Percentiles rank a stretch among this genome's conserved stretches.
Conservation (phyloP, 228 moss, liverwort and hornwort species). For the Sphagnum magellanicum region DNA sequence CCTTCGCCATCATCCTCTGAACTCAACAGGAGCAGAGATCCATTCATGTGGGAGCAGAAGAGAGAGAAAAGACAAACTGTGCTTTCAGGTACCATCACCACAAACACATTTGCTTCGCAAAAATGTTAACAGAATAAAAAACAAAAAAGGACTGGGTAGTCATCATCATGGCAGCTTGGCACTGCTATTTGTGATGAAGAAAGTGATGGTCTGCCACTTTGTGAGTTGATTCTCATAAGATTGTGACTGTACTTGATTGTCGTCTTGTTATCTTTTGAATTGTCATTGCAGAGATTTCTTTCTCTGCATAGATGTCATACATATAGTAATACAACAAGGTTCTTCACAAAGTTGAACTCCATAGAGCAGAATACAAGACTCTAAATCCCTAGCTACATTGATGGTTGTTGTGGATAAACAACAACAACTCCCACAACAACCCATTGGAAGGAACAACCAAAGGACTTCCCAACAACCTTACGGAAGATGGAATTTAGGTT, state of each 20-base stretch:
- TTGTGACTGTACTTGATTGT: not conserved
- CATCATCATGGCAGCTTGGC: not conserved
- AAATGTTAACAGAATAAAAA: not conserved
- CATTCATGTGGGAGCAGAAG: slow-evolving; percentile 99
- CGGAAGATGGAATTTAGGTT: no score
- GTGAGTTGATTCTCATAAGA: not conserved
- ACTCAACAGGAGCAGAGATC: slow-evolving; percentile 46
- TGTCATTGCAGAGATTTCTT: no score
- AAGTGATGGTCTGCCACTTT: not conserved
- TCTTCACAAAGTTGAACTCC: no score
- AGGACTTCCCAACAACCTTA: no score
- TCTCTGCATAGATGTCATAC: no score
- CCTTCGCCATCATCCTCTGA: slow-evolving; percentile 38
- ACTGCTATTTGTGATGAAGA: no score
- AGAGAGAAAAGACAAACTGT: slow-evolving; percentile 93
- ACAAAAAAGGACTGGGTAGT: not conserved
- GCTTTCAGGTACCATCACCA: slow-evolving; percentile 54
- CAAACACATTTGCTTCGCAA: not conserved
- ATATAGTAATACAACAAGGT: no score
- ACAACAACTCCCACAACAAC: no score
- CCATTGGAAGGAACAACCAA: no score
- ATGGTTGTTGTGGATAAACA: no score
- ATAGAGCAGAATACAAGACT: no score
- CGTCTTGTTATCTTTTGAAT: not conserved
- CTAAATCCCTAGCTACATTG: no score